phyloP scores from a whole-genome alignment of 768 basidiomycete genomes.

The Russula ochroleuca region DNA sequence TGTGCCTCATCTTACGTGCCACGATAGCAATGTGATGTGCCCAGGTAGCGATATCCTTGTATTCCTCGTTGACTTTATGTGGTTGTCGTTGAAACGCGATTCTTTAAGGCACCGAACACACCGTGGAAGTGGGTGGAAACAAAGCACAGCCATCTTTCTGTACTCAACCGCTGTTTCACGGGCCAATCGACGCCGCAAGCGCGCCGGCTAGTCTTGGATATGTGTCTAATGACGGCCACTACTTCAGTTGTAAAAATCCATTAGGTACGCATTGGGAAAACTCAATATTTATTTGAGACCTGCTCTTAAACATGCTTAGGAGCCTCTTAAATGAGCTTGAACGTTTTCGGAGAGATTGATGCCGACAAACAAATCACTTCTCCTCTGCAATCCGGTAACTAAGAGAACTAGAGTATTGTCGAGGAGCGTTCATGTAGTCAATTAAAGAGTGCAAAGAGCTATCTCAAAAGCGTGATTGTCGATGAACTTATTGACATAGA shows the following conservation, averaged over 20 bases:
- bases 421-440: too few relatives aligned
- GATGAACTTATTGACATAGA: too few relatives aligned
- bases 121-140: conserved; percentile 28
- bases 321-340: too few relatives aligned
- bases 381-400: too few relatives aligned
- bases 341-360: too few relatives aligned
- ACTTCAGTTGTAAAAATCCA: conserved; percentile 52
- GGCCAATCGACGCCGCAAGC: conserved; percentile 33
- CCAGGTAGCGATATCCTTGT: conserved; percentile 35
- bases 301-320: too few relatives aligned
- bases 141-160: conserved; percentile 50
- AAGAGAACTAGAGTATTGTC: too few relatives aligned
- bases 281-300: too few relatives aligned
- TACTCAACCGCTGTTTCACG: conserved; percentile 50
- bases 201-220: conserved; percentile 40
- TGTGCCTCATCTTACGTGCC: neutral
- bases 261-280: conserved; percentile 37
- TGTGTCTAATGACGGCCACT: conserved; percentile 54
- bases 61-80: neutral
- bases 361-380: too few relatives aligned
- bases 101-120: conserved; percentile 49
- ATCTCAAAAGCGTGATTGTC: too few relatives aligned
- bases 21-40: conserved; percentile 47
- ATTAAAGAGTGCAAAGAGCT: too few relatives aligned
- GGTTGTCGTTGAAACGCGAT: neutral